phyloP scores from a whole-genome alignment of 345 rosid genomes.

The Eutrema heterophyllum region DNA sequence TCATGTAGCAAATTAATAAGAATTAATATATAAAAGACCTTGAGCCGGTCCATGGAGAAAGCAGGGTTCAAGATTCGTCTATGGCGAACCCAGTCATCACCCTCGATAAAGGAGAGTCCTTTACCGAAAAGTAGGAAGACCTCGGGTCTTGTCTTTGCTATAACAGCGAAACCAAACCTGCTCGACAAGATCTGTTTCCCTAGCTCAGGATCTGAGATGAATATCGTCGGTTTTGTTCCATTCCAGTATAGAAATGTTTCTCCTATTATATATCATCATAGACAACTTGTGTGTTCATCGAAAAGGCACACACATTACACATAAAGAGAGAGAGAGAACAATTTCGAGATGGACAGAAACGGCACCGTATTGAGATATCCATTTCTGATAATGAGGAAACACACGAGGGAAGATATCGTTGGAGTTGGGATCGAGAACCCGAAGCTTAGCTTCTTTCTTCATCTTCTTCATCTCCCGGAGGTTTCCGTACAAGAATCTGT shows the following conservation, averaged over 20 bases:
- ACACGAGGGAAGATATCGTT: neutral
- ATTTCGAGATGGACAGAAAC: neutral
- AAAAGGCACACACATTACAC: neutral
- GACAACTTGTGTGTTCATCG: neutral
- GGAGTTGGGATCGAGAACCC: neutral
- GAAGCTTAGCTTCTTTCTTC: neutral
- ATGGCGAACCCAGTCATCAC: slow-evolving; percentile 5
- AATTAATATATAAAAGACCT: neutral
- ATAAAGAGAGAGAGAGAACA: neutral
- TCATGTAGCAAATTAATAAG: neutral
- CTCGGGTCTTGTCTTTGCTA: neutral
- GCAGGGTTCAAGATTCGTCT: slow-evolving; percentile 1
- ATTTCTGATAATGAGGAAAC: neutral
- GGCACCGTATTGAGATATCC: neutral
- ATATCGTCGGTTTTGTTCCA: neutral
- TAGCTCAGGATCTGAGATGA: slow-evolving; percentile 3
- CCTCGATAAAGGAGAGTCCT: neutral
- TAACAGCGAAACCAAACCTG: neutral
- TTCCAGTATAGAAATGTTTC: neutral
- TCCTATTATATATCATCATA: neutral
- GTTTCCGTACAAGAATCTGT: slow-evolving; percentile 1
- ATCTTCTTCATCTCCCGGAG: neutral
- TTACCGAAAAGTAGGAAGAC: neutral
- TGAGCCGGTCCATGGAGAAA: neutral
- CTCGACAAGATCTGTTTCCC: slow-evolving; percentile 6